Percentiles rank a stretch among this genome's conserved stretches.
Conservation (phyloP, 208 protist species). For the Leishmania mexicana region DNA sequence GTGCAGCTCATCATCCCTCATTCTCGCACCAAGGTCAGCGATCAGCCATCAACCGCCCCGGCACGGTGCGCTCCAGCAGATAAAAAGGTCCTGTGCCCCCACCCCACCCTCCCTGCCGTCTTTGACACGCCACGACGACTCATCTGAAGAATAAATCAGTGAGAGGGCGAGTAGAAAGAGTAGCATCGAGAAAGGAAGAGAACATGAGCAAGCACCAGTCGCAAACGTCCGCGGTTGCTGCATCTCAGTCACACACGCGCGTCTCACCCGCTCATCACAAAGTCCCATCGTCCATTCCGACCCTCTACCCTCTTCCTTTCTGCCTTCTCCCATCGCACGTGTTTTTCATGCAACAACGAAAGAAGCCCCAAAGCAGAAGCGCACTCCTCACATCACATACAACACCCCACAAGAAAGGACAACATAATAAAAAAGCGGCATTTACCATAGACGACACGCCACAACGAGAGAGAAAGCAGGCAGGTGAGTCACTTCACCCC, state of each 20-base stretch:
- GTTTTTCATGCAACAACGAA: not conserved
- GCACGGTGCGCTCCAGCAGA: not conserved
- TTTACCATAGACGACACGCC: not conserved
- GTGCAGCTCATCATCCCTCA: not conserved
- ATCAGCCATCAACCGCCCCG: not conserved
- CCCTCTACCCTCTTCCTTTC: not conserved
- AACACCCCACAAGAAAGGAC: not conserved
- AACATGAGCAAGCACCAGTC: not conserved
- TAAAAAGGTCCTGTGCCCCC: not conserved
- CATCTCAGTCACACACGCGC: too few species aligned
- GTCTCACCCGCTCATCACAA: not conserved
- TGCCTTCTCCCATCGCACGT: not conserved
- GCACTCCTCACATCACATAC: too few species aligned
- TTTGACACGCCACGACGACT: not conserved
- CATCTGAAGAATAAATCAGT: not conserved
- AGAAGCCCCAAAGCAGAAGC: not conserved
- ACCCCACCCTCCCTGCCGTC: not conserved
- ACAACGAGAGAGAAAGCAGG: not conserved
- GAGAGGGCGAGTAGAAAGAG: conserved; percentile 4
- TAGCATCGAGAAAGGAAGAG: not conserved
- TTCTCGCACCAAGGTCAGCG: not conserved
- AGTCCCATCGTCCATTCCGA: not conserved
- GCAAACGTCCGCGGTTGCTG: not conserved
- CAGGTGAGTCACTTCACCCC: not conserved
- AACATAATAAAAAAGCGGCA: not conserved